Conservation (phyloP, 2,329 filamentous ascomycete genomes). For the Sclerotinia trifoliorum region DNA sequence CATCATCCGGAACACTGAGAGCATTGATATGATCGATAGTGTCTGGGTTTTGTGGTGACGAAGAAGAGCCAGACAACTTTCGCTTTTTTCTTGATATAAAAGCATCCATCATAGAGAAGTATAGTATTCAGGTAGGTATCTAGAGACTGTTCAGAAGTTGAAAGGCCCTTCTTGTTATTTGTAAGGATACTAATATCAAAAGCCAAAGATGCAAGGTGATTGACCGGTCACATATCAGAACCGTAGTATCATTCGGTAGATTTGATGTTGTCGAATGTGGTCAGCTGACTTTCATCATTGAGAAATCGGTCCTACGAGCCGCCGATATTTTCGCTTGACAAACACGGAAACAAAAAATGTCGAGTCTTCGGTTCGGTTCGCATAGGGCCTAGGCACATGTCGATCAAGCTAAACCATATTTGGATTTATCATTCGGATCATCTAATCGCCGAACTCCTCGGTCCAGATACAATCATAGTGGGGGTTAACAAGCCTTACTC, state of each 20-base stretch:
- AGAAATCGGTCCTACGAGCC: no score
- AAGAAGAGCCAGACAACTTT: conserved; percentile 40
- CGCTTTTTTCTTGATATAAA: conserved; percentile 57
- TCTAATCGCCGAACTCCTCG: background rate
- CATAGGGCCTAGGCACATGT: no score
- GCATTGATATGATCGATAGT: conserved; percentile 33
- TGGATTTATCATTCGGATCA: no score
- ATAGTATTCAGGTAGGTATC: background rate
- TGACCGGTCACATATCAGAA: no score
- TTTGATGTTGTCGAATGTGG: no score
- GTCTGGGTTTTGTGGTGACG: background rate
- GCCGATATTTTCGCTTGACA: no score
- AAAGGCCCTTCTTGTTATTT: background rate
- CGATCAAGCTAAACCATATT: no score
- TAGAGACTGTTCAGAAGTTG: background rate
- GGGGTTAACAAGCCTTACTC: background rate
- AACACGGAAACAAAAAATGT: no score
- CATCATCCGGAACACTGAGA: conserved; percentile 47
- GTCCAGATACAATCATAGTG: background rate
- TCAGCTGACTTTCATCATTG: no score
- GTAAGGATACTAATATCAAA: background rate
- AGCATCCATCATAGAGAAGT: conserved; percentile 50
- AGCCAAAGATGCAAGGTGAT: background rate
- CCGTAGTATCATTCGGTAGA: no score
- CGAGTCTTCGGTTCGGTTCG: no score